phyloP scores from a whole-genome alignment of 1,139 yeast species.

The Pichia sp. region DNA sequence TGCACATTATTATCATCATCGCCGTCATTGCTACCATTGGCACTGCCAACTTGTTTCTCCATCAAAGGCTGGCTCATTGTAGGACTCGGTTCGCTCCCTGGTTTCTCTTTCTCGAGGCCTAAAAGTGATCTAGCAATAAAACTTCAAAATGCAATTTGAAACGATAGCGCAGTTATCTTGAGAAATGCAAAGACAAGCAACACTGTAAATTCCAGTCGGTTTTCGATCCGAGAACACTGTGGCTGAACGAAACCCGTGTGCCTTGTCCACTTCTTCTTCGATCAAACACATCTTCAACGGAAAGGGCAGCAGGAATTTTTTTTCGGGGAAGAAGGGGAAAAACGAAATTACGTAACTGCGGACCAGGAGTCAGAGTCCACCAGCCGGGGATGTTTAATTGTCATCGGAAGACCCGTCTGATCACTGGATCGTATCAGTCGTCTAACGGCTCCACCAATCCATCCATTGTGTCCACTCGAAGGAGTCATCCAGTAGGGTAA shows the following conservation, averaged over 20 bases:
- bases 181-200: not conserved
- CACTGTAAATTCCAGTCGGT: not conserved
- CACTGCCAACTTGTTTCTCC: not conserved
- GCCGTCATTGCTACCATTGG: not conserved
- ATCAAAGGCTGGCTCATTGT: slow-evolving; percentile 3
- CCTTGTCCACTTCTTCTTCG: not conserved
- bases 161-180: not conserved
- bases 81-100: not conserved
- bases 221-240: not conserved
- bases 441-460: not conserved
- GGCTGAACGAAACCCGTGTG: not conserved
- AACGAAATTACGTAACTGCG: not conserved
- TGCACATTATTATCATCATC: slow-evolving; percentile 20
- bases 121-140: not conserved
- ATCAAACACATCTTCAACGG: not conserved
- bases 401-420: no score
- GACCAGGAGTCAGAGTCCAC: no score
- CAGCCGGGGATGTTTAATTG: not conserved
- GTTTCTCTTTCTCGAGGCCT: not conserved
- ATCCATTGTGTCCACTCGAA: slow-evolving; percentile 14
- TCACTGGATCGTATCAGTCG: no score
- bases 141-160: not conserved
- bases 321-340: not conserved
- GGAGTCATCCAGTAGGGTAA: slow-evolving; percentile 39
- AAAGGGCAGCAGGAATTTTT: not conserved